Conservation (phyloP, 805 yeast genomes). For the Isabelozyma pseudorhagii region DNA sequence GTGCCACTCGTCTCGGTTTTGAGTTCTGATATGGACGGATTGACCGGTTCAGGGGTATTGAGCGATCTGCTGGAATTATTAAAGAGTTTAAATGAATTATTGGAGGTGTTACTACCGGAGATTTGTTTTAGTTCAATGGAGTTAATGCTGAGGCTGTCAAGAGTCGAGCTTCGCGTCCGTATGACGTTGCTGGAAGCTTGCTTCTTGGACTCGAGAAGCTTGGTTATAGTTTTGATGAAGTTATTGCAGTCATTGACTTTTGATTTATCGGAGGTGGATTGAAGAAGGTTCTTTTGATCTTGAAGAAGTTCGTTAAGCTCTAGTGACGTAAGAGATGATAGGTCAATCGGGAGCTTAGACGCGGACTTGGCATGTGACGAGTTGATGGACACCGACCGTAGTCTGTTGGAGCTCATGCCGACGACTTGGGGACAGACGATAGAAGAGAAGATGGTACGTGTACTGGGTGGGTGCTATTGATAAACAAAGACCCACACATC, state of each 20-base stretch:
- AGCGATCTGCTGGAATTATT: neutral
- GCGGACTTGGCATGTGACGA: neutral
- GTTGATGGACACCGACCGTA: neutral
- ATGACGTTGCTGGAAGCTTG: neutral
- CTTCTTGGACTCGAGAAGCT: neutral
- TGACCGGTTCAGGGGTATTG: neutral
- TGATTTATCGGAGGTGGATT: neutral
- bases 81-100: neutral
- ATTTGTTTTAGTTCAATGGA: neutral
- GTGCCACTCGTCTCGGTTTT: neutral
- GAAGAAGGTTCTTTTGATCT: neutral
- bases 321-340: neutral
- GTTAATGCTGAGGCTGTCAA: slow-evolving; percentile 1
- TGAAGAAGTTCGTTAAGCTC: neutral
- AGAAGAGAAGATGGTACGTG: neutral
- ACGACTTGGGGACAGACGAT: neutral
- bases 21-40: neutral
- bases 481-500: neutral
- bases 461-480: neutral
- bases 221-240: neutral
- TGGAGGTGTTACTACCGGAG: neutral
- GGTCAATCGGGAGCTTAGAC: neutral
- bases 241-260: neutral
- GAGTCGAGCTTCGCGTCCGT: slow-evolving; percentile 1
- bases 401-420: neutral